Conservation (phyloP, 1,284 basidiomycete genomes). For the Leccinum fallax region DNA sequence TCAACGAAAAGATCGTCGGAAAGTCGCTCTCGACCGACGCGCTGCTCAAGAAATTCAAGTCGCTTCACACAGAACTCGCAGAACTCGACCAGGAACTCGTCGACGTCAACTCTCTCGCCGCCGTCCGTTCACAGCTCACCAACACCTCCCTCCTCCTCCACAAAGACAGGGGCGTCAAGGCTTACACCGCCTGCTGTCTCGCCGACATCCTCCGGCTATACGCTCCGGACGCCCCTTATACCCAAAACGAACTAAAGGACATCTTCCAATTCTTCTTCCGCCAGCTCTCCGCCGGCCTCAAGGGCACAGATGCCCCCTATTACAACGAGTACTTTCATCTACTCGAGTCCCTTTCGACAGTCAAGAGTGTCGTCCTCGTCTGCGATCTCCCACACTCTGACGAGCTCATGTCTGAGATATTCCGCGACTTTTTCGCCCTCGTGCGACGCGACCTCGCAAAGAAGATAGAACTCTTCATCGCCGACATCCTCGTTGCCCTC, state of each 20-base stretch:
- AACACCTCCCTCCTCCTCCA: constrained; percentile 83
- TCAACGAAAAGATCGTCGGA: constrained; percentile 76
- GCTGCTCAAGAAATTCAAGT: constrained; percentile 83
- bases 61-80: constrained; percentile 80
- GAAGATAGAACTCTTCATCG: constrained; percentile 87
- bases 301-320: constrained; percentile 70
- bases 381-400: constrained; percentile 90
- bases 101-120: constrained; percentile 71
- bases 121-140: constrained; percentile 81
- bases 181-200: constrained; percentile 91
- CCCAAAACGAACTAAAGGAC: constrained; percentile 83
- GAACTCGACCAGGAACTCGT: constrained; percentile 87
- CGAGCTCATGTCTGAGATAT: constrained; percentile 83
- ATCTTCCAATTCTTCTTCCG: constrained; percentile 95
- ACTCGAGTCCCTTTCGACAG: constrained; percentile 88
- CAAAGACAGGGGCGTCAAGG: constrained; percentile 94
- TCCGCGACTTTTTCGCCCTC: constrained; percentile 81
- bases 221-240: constrained; percentile 97
- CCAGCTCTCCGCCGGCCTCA: constrained; percentile 79
- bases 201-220: constrained; percentile 93
- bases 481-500: constrained; percentile 86
- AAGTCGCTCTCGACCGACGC: constrained; percentile 75
- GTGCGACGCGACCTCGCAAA: constrained; percentile 83
- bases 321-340: constrained; percentile 92
- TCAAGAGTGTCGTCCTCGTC: constrained; percentile 93